A percentile compares a stretch with the other conserved stretches of the same genome.
These are phyloP conservation scores for Schwanniomyces vanrijiae DNA, from an alignment of 805 yeast species.

Conservation along the genomic window DNA sequence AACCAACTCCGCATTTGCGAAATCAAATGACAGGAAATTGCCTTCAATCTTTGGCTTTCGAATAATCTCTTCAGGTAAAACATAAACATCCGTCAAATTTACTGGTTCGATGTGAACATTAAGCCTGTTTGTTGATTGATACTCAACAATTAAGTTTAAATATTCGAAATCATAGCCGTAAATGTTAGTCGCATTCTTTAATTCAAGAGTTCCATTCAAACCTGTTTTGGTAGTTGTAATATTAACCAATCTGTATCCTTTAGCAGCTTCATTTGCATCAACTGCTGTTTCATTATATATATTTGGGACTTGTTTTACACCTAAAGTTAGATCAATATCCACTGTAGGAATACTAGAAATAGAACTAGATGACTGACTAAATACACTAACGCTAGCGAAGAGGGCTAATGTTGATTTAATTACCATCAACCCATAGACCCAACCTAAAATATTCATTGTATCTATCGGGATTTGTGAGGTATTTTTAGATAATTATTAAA, in stretches of 20 bases:
- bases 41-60: slow-evolving; percentile 12
- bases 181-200: slow-evolving; percentile 18
- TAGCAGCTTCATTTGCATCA: slow-evolving; percentile 20
- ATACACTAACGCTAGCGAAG: not conserved
- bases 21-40: slow-evolving; percentile 6
- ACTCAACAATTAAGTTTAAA: slow-evolving; percentile 18
- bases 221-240: slow-evolving; percentile 9
- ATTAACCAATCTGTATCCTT: slow-evolving; percentile 17
- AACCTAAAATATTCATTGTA: not conserved
- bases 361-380: not conserved
- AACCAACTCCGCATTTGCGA: slow-evolving; percentile 15
- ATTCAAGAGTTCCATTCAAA: slow-evolving; percentile 13
- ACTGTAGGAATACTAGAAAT: slow-evolving; percentile 1
- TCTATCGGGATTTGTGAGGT: not conserved
- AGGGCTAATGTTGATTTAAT: not conserved
- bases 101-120: slow-evolving; percentile 20
- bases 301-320: slow-evolving; percentile 18
- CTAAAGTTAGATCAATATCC: slow-evolving; percentile 3
- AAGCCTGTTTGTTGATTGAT: slow-evolving; percentile 15
- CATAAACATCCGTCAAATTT: slow-evolving; percentile 19
- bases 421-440: not conserved
- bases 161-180: slow-evolving; percentile 23
- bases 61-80: slow-evolving; percentile 17
- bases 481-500: too few species aligned
- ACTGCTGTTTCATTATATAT: slow-evolving; percentile 17